Conservation (phyloP, 2,329 filamentous ascomycete species). For the Paraphaeosphaeria sporulosa region DNA sequence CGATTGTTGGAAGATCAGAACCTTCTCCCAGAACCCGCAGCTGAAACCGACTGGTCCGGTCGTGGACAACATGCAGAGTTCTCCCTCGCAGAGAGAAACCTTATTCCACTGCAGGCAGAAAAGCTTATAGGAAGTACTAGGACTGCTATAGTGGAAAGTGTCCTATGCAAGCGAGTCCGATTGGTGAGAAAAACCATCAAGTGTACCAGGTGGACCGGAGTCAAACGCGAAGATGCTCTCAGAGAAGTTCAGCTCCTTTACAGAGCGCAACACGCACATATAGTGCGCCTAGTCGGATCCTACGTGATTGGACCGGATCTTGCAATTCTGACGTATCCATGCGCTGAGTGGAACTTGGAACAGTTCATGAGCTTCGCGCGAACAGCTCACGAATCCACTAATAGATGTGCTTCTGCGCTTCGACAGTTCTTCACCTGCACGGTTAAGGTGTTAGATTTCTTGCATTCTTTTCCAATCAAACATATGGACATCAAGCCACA, state of each 20-base stretch:
- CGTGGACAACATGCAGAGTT: conserved; percentile 19
- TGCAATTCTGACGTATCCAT: conserved; percentile 29
- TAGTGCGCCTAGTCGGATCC: conserved; percentile 29
- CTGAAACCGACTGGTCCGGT: conserved; percentile 17
- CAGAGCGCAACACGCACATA: conserved; percentile 25
- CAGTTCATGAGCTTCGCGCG: conserved; percentile 20
- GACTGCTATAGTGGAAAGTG: conserved; percentile 29
- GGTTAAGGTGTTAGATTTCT: conserved; percentile 18
- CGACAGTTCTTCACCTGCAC: conserved; percentile 22
- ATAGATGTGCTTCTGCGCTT: conserved; percentile 1
- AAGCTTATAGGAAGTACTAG: conserved; percentile 17
- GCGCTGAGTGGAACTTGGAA: conserved; percentile 26
- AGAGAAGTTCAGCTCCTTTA: conserved; percentile 30
- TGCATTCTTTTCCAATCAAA: conserved; percentile 26
- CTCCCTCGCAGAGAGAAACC: not conserved
- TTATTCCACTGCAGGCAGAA: conserved; percentile 13
- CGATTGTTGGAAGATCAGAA: conserved; percentile 11
- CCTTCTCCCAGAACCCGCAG: conserved; percentile 11
- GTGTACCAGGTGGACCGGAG: conserved; percentile 16
- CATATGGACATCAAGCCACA: conserved; percentile 39
- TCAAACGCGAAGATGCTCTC: conserved; percentile 27
- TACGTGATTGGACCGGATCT: conserved; percentile 24
- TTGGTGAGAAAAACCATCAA: conserved; percentile 27
- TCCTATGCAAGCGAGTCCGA: conserved; percentile 23
- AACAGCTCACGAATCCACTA: not conserved